phyloP scores from a whole-genome alignment of 768 basidiomycete species.

The Termitomyces sp. region DNA sequence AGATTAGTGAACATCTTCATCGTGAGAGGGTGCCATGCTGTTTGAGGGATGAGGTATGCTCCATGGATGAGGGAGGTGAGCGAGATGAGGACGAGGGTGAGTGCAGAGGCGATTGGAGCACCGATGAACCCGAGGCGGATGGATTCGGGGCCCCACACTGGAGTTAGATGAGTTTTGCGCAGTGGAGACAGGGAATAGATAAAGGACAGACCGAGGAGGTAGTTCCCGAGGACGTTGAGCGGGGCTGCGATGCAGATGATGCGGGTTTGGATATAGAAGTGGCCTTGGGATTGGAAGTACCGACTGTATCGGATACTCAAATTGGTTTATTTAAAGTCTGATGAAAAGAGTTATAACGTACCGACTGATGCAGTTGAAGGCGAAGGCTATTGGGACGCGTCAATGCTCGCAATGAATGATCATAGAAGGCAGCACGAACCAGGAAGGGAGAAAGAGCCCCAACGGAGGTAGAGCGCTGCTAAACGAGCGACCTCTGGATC shows the following conservation, averaged over 20 bases:
- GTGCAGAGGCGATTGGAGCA: constrained; percentile 83
- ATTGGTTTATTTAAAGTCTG: not conserved
- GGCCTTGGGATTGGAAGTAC: constrained; percentile 82
- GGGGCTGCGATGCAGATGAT: constrained; percentile 82
- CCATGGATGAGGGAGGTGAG: constrained; percentile 60
- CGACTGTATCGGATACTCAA: constrained; percentile 33
- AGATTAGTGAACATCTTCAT: constrained; percentile 62
- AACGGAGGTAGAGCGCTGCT: constrained; percentile 74
- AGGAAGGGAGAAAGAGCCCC: constrained; percentile 73
- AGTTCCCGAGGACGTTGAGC: constrained; percentile 80
- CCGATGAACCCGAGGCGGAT: constrained; percentile 86
- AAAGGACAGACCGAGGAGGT: constrained; percentile 30
- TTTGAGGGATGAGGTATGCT: constrained; percentile 58
- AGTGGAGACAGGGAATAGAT: not conserved
- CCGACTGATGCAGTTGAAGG: constrained; percentile 9
- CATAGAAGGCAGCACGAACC: constrained; percentile 26
- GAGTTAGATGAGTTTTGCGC: not conserved
- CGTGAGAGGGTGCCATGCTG: constrained; percentile 80
- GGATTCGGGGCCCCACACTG: constrained; percentile 78
- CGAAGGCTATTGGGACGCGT: constrained; percentile 17
- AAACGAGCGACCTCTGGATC: constrained; percentile 80
- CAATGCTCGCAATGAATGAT: not conserved
- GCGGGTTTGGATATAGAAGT: constrained; percentile 84
- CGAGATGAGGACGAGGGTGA: constrained; percentile 78
- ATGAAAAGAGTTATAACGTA: not conserved